These are phyloP conservation scores for Cladobotryum protrusum DNA, from an alignment of 2,329 filamentous ascomycete species.

Conservation along the genomic window DNA sequence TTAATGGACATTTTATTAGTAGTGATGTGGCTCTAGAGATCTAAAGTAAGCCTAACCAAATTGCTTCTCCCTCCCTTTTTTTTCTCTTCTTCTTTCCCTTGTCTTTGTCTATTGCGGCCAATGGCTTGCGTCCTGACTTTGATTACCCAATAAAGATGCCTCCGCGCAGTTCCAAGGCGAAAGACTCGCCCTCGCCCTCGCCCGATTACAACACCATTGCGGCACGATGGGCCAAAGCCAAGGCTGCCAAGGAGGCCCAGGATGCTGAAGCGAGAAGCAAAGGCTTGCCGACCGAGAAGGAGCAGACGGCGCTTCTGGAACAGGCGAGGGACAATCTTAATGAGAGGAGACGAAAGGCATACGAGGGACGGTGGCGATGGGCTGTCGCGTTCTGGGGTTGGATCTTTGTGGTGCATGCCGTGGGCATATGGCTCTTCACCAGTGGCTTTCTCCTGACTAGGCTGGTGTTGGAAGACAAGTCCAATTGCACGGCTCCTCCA, in stretches of 20 bases:
- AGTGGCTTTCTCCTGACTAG: constrained; percentile 91
- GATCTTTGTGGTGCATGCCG: constrained; percentile 66
- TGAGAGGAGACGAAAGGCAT: constrained; percentile 40
- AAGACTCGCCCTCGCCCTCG: constrained; percentile 16
- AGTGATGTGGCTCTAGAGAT: background rate
- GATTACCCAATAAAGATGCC: constrained; percentile 21
- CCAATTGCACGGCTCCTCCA: constrained; percentile 63
- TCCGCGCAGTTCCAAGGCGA: constrained; percentile 17
- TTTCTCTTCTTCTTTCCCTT: background rate
- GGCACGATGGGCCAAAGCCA: constrained; percentile 48
- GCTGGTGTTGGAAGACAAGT: constrained; percentile 70
- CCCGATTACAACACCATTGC: constrained; percentile 48
- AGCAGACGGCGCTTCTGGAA: constrained; percentile 35
- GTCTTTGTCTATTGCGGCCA: constrained; percentile 2
- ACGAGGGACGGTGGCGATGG: constrained; percentile 51
- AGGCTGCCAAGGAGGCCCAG: constrained; percentile 41
- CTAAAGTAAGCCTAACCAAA: background rate
- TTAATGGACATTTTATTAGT: background rate
- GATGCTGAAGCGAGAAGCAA: constrained; percentile 28
- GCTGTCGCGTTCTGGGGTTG: constrained; percentile 62
- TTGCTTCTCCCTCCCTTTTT: background rate
- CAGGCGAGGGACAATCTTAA: constrained; percentile 42
- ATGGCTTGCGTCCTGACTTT: constrained; percentile 10
- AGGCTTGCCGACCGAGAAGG: constrained; percentile 26
- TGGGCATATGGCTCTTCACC: constrained; percentile 87